Evolutionary conservation across 768 basidiomycete genomes (phyloP), one percentile per base, ranked within the genome.

Genomic region (Agaricus subrufescens): DNA sequence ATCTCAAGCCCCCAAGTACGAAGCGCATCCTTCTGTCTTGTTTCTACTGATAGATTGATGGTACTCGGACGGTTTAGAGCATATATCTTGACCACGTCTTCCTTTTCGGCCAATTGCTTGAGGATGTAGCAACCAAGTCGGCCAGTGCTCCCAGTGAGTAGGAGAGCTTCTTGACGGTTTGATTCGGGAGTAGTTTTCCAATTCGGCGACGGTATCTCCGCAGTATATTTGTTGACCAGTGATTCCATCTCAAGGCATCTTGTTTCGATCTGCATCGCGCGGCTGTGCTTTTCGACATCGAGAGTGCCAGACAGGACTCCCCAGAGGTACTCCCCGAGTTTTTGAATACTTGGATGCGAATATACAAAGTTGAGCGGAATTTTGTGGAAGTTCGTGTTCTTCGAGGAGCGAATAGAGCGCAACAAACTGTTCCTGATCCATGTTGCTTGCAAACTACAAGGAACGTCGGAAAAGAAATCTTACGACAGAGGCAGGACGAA

Each of bases 391-490:
- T 65, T 55, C 11, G 63, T 56, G 5, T 29, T 47, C 11, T 61
- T 60, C 0, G n/a, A n/a, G 29, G 52, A 56, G 19, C 65, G 68
- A 4, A 78, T 59, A 12, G 68, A 66, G 1, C 66, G 67, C 10
- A 77, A 58, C 25, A 80, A 60, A 19, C 69, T 63, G 48, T 75
- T 71, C 2, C 75, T 72, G 29, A 77, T 73, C 63, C 70, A 73
- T 0, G 73, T 75, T 23, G 71, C 73, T 58, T 73, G 69, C 3
- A 77, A 47, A 51, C 79, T 79, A 27, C 45, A 23, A 49, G 1
- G 12, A 15, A 50, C 8, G 19, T 47, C 34, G 44, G 25, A 43
- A 37, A 26, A 23, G 19, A 39, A 23, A 26, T n/a, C 9, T 44
- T 49, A 3, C 15, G 23, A 11, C 12, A 9, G 30, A 40, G 29